Percentiles rank a stretch among this genome's conserved stretches.
phyloP scores from a whole-genome alignment of 2,329 filamentous ascomycete species.

The Lachnellula hyalina region DNA sequence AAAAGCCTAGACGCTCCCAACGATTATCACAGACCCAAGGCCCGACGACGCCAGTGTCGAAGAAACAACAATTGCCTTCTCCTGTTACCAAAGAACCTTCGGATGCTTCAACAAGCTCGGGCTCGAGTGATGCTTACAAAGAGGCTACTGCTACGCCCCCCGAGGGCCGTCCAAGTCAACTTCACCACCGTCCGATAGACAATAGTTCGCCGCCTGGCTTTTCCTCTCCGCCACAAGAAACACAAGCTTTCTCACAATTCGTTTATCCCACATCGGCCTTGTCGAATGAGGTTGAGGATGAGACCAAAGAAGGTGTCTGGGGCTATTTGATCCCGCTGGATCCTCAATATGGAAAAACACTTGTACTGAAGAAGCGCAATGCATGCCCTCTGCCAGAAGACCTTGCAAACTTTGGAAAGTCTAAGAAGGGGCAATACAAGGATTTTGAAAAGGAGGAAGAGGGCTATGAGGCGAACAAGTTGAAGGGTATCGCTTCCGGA shows the following conservation, averaged over 20 bases:
- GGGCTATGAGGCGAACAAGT: slow-evolving; percentile 57
- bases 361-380: slow-evolving; percentile 72
- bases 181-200: slow-evolving; percentile 38
- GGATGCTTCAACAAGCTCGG: slow-evolving; percentile 43
- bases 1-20: slow-evolving; percentile 79
- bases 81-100: slow-evolving; percentile 69
- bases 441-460: slow-evolving; percentile 49
- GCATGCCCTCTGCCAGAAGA: slow-evolving; percentile 59
- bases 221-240: slow-evolving; percentile 65
- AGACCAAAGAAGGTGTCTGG: slow-evolving; percentile 75
- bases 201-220: slow-evolving; percentile 31
- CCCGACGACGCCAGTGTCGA: slow-evolving; percentile 54
- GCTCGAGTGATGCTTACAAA: slow-evolving; percentile 54
- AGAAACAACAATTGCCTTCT: slow-evolving; percentile 70
- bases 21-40: slow-evolving; percentile 55
- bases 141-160: slow-evolving; percentile 68
- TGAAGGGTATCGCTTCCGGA: slow-evolving; percentile 59
- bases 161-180: slow-evolving; percentile 51
- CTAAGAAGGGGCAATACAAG: slow-evolving; percentile 42
- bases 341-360: slow-evolving; percentile 57
- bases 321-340: slow-evolving; percentile 87
- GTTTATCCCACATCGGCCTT: slow-evolving; percentile 66
- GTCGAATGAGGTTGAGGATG: slow-evolving; percentile 79
- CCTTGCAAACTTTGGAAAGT: slow-evolving; percentile 36
- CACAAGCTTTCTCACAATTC: slow-evolving; percentile 76